Conservation (phyloP, 805 yeast genomes). For the Metschnikowia koreensis region DNA sequence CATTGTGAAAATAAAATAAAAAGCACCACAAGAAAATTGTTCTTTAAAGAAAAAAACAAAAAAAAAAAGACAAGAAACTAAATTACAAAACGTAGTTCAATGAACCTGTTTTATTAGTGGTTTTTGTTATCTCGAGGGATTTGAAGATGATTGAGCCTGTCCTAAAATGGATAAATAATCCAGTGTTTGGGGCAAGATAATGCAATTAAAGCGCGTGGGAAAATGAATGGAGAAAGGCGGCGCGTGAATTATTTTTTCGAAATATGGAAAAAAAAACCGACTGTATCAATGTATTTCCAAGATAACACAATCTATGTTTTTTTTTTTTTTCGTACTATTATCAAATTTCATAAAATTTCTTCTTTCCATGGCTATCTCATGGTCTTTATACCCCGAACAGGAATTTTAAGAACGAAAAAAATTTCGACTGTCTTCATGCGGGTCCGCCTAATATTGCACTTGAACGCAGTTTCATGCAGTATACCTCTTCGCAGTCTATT, state of each 20-base stretch:
- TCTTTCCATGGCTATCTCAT: not conserved
- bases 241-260: not conserved
- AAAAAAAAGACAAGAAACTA: too few species aligned
- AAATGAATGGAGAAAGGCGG: not conserved
- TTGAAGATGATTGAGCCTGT: not conserved
- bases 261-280: not conserved
- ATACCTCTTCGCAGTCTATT: not conserved
- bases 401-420: constrained; percentile 1
- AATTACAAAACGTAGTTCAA: too few species aligned
- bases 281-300: not conserved
- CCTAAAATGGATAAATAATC: constrained; percentile 2
- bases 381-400: constrained; percentile 4
- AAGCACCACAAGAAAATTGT: too few species aligned
- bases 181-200: constrained; percentile 1
- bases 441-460: not conserved
- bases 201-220: constrained; percentile 5
- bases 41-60: too few species aligned
- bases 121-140: too few species aligned
- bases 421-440: constrained; percentile 5
- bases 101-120: too few species aligned
- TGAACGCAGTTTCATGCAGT: not conserved
- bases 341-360: not conserved
- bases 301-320: not conserved
- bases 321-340: too few species aligned
- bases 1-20: not conserved